Conservation (phyloP, 148 eudicot species). For the Drosera capensis region DNA sequence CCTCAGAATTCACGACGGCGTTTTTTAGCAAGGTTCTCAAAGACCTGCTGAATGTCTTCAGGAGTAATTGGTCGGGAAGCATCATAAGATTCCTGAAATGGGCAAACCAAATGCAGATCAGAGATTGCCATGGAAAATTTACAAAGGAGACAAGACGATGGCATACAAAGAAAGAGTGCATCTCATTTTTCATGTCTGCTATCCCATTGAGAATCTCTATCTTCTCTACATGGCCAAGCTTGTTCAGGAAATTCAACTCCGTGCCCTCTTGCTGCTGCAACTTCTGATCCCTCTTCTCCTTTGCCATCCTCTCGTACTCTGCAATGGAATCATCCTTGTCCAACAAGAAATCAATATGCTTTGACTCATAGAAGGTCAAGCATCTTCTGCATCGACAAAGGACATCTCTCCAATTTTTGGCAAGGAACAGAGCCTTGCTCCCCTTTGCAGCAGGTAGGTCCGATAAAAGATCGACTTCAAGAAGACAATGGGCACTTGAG, state of each 20-base stretch:
- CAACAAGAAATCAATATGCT: constrained; percentile 48
- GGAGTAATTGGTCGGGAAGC: constrained; percentile 61
- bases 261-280: constrained; percentile 60
- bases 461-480: constrained; percentile 40
- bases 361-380: constrained; percentile 35
- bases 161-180: constrained; percentile 63
- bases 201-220: constrained; percentile 81
- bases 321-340: constrained; percentile 80
- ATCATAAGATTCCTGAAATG: constrained; percentile 54
- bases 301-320: constrained; percentile 76
- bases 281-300: constrained; percentile 76
- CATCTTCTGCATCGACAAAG: constrained; percentile 71
- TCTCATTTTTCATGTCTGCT: constrained; percentile 82
- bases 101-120: too few species aligned
- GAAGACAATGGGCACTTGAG: constrained; percentile 28
- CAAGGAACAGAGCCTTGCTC: constrained; percentile 49
- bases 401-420: constrained; percentile 59
- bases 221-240: constrained; percentile 77
- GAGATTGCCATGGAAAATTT: too few species aligned
- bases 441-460: constrained; percentile 21
- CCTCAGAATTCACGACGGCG: constrained; percentile 39
- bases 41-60: constrained; percentile 62
- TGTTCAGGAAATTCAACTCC: constrained; percentile 46
- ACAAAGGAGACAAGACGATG: neutral
- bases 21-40: constrained; percentile 82